Base-by-base conservation (phyloP, 1,284 basidiomycete species). In the Moesziomyces globuligerus region DNA sequence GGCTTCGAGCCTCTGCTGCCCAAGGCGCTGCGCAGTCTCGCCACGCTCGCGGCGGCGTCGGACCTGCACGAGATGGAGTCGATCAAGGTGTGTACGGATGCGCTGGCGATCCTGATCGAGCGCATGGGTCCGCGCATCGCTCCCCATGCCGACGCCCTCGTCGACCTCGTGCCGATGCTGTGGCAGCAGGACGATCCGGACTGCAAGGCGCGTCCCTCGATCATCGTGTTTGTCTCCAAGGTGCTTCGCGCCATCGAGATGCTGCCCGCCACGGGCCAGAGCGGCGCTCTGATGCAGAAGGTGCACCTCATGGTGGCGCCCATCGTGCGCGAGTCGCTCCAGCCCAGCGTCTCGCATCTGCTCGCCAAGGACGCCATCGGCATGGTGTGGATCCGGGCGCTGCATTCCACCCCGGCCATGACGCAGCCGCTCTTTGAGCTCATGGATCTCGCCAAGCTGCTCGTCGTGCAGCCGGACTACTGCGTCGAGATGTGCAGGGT, bases 61-160 rank as follows among this genome's bases (percentile, higher is more conserved):
- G 75, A 79, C 3, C 50, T 82, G 43, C 51, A 71, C 36, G 77
- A 80, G 55, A 68, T 79, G 56, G 74, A 77, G 47, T 73, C 66
- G 37, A 79, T 82, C 57, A 72, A 72, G 49, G 75, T 76, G 7
- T 77, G 76, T 38, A 80, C 79, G 17, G 62, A 74, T 15, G 53
- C 79, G 11, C 66, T 82, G 3, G 65, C 76, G 18, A 70, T 82
- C 32, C 50, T 82, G 13, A 79, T 78, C 41, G 80, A 82, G 50
- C 70, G 80, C 13, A 69, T 80, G 51, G 80, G 79, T 18, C 42
- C 75, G 2, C 58, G 76, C 17, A 69, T 79, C 5, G 67, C 65
- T 11, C 77, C 79, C 20, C 72, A 77, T 37, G 67, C 77, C 10
- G 52, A 71, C 24, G 52, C 61, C 5, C 64, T 81, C 10, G 67